Evolutionary conservation across 78 protist species (phyloP).

Genomic region (Isochrysis galbana): DNA sequence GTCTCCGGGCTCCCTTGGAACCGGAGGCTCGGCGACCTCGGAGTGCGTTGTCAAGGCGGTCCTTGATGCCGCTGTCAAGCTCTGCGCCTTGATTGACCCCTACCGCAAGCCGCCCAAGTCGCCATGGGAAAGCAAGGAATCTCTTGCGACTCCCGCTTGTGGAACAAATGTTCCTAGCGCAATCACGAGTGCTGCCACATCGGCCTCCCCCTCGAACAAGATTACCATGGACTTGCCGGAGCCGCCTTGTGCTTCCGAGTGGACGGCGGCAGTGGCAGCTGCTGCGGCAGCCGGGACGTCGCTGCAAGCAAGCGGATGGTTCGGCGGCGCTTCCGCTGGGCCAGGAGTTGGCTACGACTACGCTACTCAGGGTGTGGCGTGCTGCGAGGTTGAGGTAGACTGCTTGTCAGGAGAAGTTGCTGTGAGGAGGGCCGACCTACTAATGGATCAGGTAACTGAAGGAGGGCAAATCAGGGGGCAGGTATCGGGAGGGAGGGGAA

Average conservation of each 20-base stretch:
- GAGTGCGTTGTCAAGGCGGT: conserved; percentile 63
- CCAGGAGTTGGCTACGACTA: background rate
- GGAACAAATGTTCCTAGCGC: too few relatives aligned
- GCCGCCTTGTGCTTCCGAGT: too few relatives aligned
- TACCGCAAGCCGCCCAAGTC: background rate
- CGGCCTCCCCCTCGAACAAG: too few relatives aligned
- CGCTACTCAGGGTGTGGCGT: conserved; percentile 43
- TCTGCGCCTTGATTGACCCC: conserved; percentile 29
- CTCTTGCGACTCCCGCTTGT: too few relatives aligned
- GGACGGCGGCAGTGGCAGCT: background rate
- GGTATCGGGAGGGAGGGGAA: too few relatives aligned
- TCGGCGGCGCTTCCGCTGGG: background rate
- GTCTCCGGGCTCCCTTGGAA: conserved; percentile 43
- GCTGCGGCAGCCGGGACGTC: background rate
- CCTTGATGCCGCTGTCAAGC: conserved; percentile 26
- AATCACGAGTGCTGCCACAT: too few relatives aligned
- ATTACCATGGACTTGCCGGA: too few relatives aligned
- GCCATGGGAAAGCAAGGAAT: too few relatives aligned
- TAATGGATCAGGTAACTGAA: background rate
- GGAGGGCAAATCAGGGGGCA: too few relatives aligned
- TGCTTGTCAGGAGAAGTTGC: conserved; percentile 57
- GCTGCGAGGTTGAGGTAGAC: conserved; percentile 67
- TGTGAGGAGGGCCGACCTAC: background rate
- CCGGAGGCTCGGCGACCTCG: conserved; percentile 61
- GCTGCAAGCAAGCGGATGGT: background rate